These are phyloP conservation scores for Parietichytrium sp. DNA, from an alignment of 108 stramenopile species.

Conservation along the genomic window DNA sequence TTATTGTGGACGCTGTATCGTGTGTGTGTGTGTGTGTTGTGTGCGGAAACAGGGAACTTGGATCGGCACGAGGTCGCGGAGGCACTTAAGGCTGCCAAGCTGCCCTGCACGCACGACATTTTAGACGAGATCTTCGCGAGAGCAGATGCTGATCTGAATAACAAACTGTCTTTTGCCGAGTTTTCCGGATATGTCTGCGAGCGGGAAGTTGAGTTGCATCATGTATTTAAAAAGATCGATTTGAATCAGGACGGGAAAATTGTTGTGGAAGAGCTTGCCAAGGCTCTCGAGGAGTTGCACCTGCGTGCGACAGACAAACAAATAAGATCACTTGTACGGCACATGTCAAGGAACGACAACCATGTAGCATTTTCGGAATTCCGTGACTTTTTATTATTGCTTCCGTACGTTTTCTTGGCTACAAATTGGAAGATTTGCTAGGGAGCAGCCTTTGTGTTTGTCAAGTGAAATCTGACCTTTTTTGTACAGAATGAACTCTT, in stretches of 20 bases:
- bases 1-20: neutral
- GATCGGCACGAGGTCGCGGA: neutral
- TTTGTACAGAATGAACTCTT: neutral
- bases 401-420: conserved; percentile 43
- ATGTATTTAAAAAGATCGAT: conserved; percentile 45
- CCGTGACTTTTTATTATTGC: conserved; percentile 49
- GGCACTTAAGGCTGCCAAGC: neutral
- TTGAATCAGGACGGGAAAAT: conserved; percentile 50
- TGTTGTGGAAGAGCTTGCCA: conserved; percentile 44
- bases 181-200: neutral
- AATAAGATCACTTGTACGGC: conserved; percentile 49
- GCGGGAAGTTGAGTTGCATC: conserved; percentile 41
- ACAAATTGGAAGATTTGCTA: neutral
- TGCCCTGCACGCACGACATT: conserved; percentile 15
- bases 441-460: no score
- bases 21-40: neutral
- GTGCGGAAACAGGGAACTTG: neutral
- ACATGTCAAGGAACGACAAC: conserved; percentile 47
- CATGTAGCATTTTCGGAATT: conserved; percentile 52
- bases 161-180: neutral
- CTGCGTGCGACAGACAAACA: conserved; percentile 50
- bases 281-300: conserved; percentile 42
- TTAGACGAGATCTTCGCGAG: neutral
- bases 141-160: neutral
- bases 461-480: no score